phyloP scores from a whole-genome alignment of 495 filamentous ascomycete species.

The Neurospora terricola region DNA sequence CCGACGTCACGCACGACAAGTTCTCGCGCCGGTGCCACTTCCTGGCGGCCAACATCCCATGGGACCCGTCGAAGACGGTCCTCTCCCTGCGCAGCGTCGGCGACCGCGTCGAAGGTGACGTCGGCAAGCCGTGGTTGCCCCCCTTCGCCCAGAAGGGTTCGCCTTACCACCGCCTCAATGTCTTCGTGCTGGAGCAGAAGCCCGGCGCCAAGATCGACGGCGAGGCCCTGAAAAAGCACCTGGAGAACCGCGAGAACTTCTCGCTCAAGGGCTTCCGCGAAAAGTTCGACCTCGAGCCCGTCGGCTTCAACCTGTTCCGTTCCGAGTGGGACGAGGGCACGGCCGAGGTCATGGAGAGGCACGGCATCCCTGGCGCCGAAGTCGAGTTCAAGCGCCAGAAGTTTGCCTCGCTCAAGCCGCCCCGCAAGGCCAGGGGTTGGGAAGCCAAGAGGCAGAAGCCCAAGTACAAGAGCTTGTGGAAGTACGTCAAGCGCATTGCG shows the following conservation, averaged over 20 bases:
- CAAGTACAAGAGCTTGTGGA: constrained; percentile 46
- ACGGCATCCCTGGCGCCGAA: constrained; percentile 63
- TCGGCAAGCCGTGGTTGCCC: constrained; percentile 72
- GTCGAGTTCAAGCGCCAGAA: constrained; percentile 74
- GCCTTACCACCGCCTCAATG: constrained; percentile 77
- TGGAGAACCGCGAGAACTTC: constrained; percentile 49
- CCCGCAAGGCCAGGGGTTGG: constrained; percentile 43
- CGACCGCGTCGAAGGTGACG: constrained; percentile 31
- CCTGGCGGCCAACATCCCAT: constrained; percentile 55
- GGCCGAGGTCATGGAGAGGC: constrained; percentile 71
- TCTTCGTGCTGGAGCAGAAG: constrained; percentile 78
- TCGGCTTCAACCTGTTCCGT: constrained; percentile 82
- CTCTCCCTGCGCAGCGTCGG: constrained; percentile 36
- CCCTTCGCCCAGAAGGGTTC: constrained; percentile 81
- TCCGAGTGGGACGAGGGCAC: constrained; percentile 82
- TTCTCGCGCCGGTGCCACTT: constrained; percentile 80
- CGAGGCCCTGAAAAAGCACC: constrained; percentile 41
- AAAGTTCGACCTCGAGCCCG: constrained; percentile 55
- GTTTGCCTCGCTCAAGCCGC: constrained; percentile 40
- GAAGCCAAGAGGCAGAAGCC: constrained; percentile 45
- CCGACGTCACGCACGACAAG: constrained; percentile 60
- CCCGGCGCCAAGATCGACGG: constrained; percentile 50
- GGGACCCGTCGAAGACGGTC: constrained; percentile 37
- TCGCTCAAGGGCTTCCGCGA: constrained; percentile 61
- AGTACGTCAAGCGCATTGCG: constrained; percentile 40